Evolutionary conservation across 164 flowering plant species (phyloP), one percentile per base, ranked within the genome.

Genomic region (Vitis riparia): DNA sequence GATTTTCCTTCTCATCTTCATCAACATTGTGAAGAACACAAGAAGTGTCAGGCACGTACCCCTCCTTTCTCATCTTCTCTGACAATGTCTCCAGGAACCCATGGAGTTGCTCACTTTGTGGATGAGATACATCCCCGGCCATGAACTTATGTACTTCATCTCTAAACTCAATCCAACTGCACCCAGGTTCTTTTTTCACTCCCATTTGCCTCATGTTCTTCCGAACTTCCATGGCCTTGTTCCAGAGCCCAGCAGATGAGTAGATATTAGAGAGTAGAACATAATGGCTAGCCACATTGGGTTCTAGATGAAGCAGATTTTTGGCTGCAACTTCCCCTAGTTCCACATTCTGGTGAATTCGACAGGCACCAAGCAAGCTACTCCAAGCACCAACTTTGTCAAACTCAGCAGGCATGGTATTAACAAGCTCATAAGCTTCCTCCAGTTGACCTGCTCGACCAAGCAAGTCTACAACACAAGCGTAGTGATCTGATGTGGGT

Each of bases 301-400:
- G 94, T 70, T 91, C 95, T 71, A 86, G 68, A 16, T 52, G 47
- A 14, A 93, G 63, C 51, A 93, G 86, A 69, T 81, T 81, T 49
- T 74, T 57, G 0, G 97, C 93, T 50, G 86, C 86, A 67, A 83
- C 82, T 75, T 86, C 94, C 17, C 93, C 95, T 0, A 93, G 80
- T 62, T 83, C 78, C 44, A 93, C 80, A 37, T 93, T 82, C 23
- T 80, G 77, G 71, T 89, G 90, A 66, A 85, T 79, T 65, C 87
- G 71, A 72, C 98, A 93, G 44, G 94, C 94, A 65, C 95, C 92
- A 44, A 93, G 88, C 80, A 91, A 73, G 79, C 94, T 87, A 79
- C 93, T 85, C 98, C 94, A 91, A 0, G 89, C 89, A 65, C 82
- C 87, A 3, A 72, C 63, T 68, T 70, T 84, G 62, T 85, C 85